Evolutionary conservation across 495 filamentous ascomycete genomes (phyloP), one percentile per base, ranked within the genome.

Genomic region (Xylaria flabelliformis): DNA sequence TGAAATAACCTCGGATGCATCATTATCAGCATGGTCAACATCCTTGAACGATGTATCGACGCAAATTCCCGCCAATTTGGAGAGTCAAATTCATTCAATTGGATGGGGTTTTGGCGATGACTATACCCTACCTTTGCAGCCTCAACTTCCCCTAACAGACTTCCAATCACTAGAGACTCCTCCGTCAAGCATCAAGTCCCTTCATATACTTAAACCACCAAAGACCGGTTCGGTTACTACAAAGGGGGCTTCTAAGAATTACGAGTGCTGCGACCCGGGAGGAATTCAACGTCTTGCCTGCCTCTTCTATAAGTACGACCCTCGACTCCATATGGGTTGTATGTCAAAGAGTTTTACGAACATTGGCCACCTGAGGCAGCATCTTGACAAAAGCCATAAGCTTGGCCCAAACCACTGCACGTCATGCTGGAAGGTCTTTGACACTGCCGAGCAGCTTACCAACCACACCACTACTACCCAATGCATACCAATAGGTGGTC

Each of bases 221-320:
- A 29, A 39, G 8, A 29, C 4, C 5, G 10, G 10, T 9, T 24
- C 32, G 39, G 12, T 19, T 15, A 44, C 44, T 15, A 44, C 44
- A 3, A 67, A 42, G 15, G 21, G 6, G 6, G 6, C 26, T 4
- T 42, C 50, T 9, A 50, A 3, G n/a, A 9, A 15, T 17, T 32
- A 56, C 8, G 34, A 67, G 8, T 67, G 50, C 15, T 67, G 65
- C 15, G 24, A 56, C 10, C 4, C 65, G 1, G 50, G 44, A 3
- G 48, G 13, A 15, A 67, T 10, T 9, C 48, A 44, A 13, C 65
- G 50, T 46, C 50, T 78, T 55, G 76, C 76, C 0, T 78, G 76
- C 42, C 70, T 21, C 24, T 78, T 76, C 65, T 78, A 74, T 36
- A 78, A 78, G 56, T 51, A 59, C 26, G 44, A 76, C 9, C 76